A percentile compares a stretch with the other conserved stretches of the same genome.
Conservation (phyloP, 192 early-diverging fungal genomes). For the Allomyces javanicus region DNA sequence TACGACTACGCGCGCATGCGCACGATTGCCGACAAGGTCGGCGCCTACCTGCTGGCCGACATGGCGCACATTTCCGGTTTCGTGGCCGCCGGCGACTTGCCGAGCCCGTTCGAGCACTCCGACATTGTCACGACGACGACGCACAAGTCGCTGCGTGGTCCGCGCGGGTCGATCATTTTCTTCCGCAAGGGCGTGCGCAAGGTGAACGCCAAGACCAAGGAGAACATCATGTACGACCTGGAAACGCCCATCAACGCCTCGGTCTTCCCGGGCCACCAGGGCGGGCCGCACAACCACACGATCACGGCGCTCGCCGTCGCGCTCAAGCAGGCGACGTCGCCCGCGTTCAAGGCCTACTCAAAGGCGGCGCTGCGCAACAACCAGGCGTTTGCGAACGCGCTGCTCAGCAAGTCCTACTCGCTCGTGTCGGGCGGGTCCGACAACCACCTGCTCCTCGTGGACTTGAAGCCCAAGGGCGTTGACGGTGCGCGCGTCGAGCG, state of each 20-base stretch:
- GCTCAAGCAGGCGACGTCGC: constrained; percentile 67
- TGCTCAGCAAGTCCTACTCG: constrained; percentile 48
- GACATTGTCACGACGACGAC: constrained; percentile 99
- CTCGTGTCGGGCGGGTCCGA: constrained; percentile 89
- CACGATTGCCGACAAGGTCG: constrained; percentile 60
- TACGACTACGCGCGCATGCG: constrained; percentile 77
- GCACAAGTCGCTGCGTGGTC: constrained; percentile 96
- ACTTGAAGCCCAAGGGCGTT: constrained; percentile 61
- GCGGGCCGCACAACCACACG: constrained; percentile 98
- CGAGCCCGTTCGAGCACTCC: constrained; percentile 74
- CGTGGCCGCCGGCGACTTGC: constrained; percentile 70
- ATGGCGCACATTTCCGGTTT: constrained; percentile 92
- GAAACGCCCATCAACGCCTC: constrained; percentile 86
- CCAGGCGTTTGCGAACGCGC: constrained; percentile 64
- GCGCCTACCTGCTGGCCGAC: constrained; percentile 87
- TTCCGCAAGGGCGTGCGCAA: constrained; percentile 80
- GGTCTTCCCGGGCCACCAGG: constrained; percentile 97
- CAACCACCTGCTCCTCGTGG: constrained; percentile 80
- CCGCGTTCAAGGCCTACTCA: constrained; percentile 81
- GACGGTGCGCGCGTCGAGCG: constrained; percentile 94
- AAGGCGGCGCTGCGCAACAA: constrained; percentile 74
- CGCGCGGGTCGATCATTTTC: constrained; percentile 96
- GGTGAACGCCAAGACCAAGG: constrained; percentile 77
- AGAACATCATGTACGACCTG: constrained; percentile 59
- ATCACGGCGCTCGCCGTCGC: constrained; percentile 90